Evolutionary conservation across 148 eudicot species (phyloP).

Genomic region (Cornus kousa): DNA sequence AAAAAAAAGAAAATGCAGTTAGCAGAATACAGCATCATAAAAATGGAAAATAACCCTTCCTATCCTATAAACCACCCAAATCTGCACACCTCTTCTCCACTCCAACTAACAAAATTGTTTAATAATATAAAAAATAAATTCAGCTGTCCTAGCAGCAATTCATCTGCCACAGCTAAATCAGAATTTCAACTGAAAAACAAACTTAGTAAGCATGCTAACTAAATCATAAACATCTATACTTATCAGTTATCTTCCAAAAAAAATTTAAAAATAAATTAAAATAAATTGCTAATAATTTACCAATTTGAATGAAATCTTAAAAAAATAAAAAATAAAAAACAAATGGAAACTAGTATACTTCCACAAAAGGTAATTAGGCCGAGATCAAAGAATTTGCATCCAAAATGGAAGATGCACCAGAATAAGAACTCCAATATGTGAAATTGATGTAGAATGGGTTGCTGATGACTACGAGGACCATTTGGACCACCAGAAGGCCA

Average conservation of each 20-base stretch:
- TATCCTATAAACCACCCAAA: slow-evolving; percentile 4
- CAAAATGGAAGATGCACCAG: no score
- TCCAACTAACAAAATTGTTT: not conserved
- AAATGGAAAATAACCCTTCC: slow-evolving; percentile 6
- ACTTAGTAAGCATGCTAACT: not conserved
- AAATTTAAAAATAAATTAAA: no score
- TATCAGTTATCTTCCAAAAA: not conserved
- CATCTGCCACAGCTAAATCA: not conserved
- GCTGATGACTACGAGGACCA: no score
- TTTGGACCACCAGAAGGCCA: no score
- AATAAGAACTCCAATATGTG: no score
- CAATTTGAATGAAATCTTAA: no score
- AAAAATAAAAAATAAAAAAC: no score
- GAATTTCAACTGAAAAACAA: not conserved
- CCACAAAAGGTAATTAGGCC: not conserved
- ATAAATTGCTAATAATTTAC: no score
- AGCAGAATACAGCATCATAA: not conserved
- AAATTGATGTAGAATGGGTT: no score
- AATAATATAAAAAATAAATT: not conserved
- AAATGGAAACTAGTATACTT: not conserved
- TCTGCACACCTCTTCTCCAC: not conserved
- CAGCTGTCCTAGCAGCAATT: not conserved
- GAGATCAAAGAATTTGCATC: not conserved
- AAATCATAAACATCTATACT: not conserved
- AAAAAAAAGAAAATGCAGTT: not conserved